Conservation (phyloP, 345 rosid genomes). For the Bruguiera parviflora region DNA sequence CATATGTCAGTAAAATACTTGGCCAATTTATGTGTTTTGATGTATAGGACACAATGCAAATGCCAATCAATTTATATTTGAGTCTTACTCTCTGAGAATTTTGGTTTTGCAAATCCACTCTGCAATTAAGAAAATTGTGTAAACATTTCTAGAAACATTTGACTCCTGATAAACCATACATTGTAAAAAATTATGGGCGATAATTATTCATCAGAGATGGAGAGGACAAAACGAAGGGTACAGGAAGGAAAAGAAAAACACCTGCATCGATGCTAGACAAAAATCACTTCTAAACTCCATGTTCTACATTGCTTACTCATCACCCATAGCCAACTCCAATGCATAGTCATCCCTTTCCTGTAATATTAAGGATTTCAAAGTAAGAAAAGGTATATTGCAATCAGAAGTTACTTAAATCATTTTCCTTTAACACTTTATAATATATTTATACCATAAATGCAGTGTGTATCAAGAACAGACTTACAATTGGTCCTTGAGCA, state of each 20-base stretch:
- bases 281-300: conserved; percentile 10
- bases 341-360: conserved; percentile 98
- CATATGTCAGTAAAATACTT: too few relatives aligned
- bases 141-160: neutral
- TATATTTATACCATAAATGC: neutral
- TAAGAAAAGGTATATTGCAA: neutral
- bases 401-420: neutral
- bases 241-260: conserved; percentile 3
- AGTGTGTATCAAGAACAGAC: conserved; percentile 30
- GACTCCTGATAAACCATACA: neutral
- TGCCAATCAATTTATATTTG: too few relatives aligned
- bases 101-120: too few relatives aligned
- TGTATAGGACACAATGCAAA: too few relatives aligned
- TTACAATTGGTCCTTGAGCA: conserved; percentile 93
- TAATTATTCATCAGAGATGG: neutral
- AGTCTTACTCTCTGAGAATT: too few relatives aligned
- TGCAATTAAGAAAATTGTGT: neutral
- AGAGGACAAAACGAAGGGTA: conserved; percentile 6
- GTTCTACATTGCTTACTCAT: conserved; percentile 46
- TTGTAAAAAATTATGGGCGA: neutral
- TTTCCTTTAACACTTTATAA: neutral
- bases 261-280: conserved; percentile 12
- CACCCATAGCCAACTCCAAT: conserved; percentile 85
- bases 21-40: too few relatives aligned
- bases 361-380: conserved; percentile 17